Conservation (phyloP, 768 basidiomycete species). For the Lentinula detonsa region DNA sequence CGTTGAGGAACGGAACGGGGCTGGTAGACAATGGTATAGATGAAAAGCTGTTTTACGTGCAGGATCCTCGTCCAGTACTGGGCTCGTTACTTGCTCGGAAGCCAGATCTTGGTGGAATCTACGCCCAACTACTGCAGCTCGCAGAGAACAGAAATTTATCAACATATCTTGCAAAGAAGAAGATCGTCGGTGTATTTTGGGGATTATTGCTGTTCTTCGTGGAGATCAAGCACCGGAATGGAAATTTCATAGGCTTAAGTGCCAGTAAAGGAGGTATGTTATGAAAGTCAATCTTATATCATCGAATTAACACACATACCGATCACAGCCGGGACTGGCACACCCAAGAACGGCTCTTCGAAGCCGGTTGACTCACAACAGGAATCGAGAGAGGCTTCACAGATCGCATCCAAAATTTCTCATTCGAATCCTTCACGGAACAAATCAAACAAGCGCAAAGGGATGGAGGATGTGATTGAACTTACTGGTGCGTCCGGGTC, state of each 20-base stretch:
- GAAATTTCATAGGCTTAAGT: too few relatives aligned
- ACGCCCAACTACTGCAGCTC: not conserved
- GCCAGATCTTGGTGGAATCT: not conserved
- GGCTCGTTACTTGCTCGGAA: not conserved
- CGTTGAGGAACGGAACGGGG: not conserved
- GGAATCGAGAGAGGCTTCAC: not conserved
- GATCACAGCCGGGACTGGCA: too few relatives aligned
- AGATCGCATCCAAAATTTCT: too few relatives aligned
- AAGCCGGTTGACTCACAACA: not conserved
- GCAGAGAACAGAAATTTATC: not conserved
- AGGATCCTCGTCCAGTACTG: not conserved
- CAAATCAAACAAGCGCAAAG: too few relatives aligned
- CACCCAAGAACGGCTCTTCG: not conserved
- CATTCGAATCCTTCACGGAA: too few relatives aligned
- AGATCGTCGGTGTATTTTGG: not conserved
- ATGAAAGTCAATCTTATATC: too few relatives aligned
- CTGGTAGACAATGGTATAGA: not conserved
- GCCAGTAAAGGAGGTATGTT: too few relatives aligned
- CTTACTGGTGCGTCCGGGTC: too few relatives aligned
- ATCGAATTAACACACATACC: not conserved
- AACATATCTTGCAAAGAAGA: not conserved
- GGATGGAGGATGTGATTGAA: too few relatives aligned
- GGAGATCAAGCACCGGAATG: not conserved
- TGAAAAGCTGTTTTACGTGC: not conserved
- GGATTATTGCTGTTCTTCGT: not conserved